Evolutionary conservation across 2,329 filamentous ascomycete genomes (phyloP), one percentile per base, ranked within the genome.

Genomic region (Clonostachys rhizophaga): DNA sequence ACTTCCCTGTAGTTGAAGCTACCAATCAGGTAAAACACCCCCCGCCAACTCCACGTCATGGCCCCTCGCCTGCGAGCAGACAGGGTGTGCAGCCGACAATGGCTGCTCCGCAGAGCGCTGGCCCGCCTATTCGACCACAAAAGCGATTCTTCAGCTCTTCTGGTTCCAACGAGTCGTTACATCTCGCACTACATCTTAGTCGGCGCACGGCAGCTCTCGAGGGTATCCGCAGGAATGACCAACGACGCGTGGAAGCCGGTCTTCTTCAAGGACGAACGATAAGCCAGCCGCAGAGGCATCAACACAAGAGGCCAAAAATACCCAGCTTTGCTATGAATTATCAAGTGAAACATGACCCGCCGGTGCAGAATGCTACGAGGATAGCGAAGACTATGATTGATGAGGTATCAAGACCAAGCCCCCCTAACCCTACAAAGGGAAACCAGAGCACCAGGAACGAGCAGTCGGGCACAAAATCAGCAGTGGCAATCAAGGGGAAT

Each of bases 131-230:
- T 43, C 20, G 52, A 40, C 1, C 52, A 45, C 46, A 46, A 4
- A 50, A 51, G 12, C 62, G 63, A 12, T 69, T 69, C 54, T 69
- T 69, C 48, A 69, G 65, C 3, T 55, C 64, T 3, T 68, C 66
- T 0, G 65, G 66, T 10, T 62, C 60, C 2, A 58, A 61, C 18
- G 66, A 68, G 48, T 53, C 59, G 36, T 50, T 66, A 39, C 60
- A 60, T 2, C 56, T 68, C 1, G 64, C 65, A 5, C 45, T 68
- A 2, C 60, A 64, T 11, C 61, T 61, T 17, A 69, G 67, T 44
- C 59, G 60, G 5, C 63, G 64, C 30, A 61, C 57, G 24, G 65
- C 64, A 5, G 64, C 58, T 3, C 52, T 61, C 1, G 59, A 67
- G 24, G 51, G 58, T 34, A 44, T 62, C 6, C 60, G 60, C 12